These are phyloP conservation scores for Mallotus repandus DNA, from an alignment of 441 rosid genomes.

Conservation along the genomic window DNA sequence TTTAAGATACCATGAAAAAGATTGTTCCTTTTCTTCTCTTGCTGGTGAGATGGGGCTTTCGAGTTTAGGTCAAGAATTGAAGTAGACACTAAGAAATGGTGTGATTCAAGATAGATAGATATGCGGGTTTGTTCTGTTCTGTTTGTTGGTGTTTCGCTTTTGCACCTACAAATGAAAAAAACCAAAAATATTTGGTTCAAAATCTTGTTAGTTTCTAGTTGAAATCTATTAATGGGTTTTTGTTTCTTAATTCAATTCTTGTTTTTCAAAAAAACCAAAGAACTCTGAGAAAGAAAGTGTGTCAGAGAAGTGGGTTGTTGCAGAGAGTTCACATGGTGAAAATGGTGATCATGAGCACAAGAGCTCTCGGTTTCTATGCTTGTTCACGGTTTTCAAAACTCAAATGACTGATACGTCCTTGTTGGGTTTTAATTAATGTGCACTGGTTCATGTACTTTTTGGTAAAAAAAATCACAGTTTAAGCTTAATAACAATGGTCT, in stretches of 20 bases:
- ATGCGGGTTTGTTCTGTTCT: conserved; percentile 23
- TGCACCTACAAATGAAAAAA: conserved; percentile 19
- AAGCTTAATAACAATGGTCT: no score
- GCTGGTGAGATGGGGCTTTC: conserved; percentile 59
- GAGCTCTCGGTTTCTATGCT: conserved; percentile 32
- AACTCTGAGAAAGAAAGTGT: neutral
- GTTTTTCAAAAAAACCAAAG: neutral
- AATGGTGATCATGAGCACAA: conserved; percentile 31
- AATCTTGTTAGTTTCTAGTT: neutral
- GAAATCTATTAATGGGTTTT: conserved; percentile 9
- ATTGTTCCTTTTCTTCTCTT: neutral
- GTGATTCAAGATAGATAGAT: conserved; percentile 23
- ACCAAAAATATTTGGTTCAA: neutral
- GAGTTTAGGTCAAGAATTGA: conserved; percentile 29
- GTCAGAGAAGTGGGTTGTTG: neutral
- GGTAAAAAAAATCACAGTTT: conserved; percentile 12
- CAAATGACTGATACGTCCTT: conserved; percentile 23
- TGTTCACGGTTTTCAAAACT: neutral
- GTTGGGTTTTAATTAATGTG: accelerated
- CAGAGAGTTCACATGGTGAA: conserved; percentile 22
- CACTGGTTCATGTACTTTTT: neutral
- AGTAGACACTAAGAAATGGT: conserved; percentile 50
- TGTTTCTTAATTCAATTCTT: neutral
- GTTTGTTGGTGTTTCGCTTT: conserved; percentile 39
- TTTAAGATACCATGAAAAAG: neutral